Percentiles rank a stretch among this genome's conserved stretches.
phyloP scores from a whole-genome alignment of 2,329 filamentous ascomycete species.

The Neofusicoccum ribis region DNA sequence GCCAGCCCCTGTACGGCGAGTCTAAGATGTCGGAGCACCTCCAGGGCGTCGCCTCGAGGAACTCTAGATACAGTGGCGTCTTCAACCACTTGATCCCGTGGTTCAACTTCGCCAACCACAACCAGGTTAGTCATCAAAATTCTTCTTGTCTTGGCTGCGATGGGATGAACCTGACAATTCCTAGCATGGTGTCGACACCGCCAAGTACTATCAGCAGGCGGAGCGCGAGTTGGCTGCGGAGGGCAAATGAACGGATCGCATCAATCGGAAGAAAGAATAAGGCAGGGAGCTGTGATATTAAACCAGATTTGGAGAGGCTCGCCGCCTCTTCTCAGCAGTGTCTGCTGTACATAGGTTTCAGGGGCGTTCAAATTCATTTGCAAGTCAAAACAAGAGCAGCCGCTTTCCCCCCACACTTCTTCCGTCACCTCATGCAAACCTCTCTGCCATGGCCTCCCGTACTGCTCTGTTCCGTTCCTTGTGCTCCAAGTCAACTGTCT shows the following conservation, averaged over 20 bases:
- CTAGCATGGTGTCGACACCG: slow-evolving; percentile 93
- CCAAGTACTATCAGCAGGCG: slow-evolving; percentile 96
- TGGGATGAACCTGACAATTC: neutral
- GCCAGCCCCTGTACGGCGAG: slow-evolving; percentile 84
- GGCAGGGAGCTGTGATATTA: neutral
- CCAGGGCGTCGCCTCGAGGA: slow-evolving; percentile 88
- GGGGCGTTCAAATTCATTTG: slow-evolving; percentile 13
- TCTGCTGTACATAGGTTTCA: slow-evolving; percentile 16
- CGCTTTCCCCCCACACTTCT: no score
- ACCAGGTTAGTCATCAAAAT: slow-evolving; percentile 52
- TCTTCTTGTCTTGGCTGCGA: slow-evolving; percentile 17
- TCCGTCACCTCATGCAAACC: no score
- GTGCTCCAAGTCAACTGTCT: no score
- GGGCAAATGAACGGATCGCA: slow-evolving; percentile 34
- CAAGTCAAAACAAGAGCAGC: neutral
- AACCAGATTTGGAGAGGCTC: neutral
- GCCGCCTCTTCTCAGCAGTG: slow-evolving; percentile 6
- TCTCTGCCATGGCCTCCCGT: no score
- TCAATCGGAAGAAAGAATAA: neutral
- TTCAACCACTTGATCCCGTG: slow-evolving; percentile 85
- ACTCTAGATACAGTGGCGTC: slow-evolving; percentile 86
- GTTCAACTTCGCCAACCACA: slow-evolving; percentile 99
- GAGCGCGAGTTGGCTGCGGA: slow-evolving; percentile 91
- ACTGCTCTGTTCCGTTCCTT: no score
- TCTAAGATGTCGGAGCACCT: slow-evolving; percentile 79